Evolutionary conservation across 2,329 filamentous ascomycete species (phyloP), one percentile per base, ranked within the genome.

Genomic region (Xylaria sp.): DNA sequence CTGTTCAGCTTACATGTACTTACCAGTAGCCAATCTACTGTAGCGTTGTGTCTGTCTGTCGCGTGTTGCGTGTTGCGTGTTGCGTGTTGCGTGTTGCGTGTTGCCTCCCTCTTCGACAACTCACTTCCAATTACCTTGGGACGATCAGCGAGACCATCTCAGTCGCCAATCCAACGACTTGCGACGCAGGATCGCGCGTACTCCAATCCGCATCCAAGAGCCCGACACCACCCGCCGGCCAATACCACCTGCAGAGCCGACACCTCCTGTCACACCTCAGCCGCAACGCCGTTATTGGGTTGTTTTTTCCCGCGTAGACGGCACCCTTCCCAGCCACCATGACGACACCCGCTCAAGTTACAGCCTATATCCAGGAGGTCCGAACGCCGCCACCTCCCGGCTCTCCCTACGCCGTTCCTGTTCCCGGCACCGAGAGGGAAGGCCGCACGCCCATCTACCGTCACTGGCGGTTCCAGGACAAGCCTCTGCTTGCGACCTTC

Each of bases 401-500:
- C 66, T 80, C 86, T 49, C 91, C 93, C 1, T 95, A 95, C 74
- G 90, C 90, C 46, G 81, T 97, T 13, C 80, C 92, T 11, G 71
- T 99, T 19, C 89, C 92, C 0, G 90, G 90, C 64, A 89, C 90
- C 47, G 86, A 91, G 76, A 81, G 83, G 63, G 87, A 91, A 49
- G 90, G 88, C 62, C 88, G 93, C 68, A 90, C 85, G 51, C 80
- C 87, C 47, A 79, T 96, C 66, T 98, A 98, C 78, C 87, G 95
- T 64, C 90, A 97, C 77, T 96, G 89, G 87, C 86, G 86, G 66
- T 89, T 89, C 72, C 83, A 84, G 60, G 88, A 96, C 77, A 86
- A 85, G 61, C 85, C 86, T 44, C 81, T 96, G 58, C 78, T 96
- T 41, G 83, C 85, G 71, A 89, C 90, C 5, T 80, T 91, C 66